These are phyloP conservation scores for Beauveria medogensis DNA, from an alignment of 2,329 filamentous ascomycete species.

Conservation along the genomic window DNA sequence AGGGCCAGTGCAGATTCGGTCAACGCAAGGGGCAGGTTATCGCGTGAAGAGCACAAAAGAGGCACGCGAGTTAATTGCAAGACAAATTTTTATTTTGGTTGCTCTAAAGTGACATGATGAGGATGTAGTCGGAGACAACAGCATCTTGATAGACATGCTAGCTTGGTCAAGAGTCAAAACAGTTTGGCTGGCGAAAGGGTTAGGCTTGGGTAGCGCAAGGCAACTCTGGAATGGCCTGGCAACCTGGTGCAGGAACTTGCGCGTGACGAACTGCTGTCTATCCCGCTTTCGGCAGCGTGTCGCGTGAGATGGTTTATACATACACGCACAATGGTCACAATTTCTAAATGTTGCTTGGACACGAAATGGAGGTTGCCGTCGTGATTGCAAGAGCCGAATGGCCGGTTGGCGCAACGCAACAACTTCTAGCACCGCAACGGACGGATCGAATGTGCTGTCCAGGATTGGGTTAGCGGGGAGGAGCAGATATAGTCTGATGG, in stretches of 20 bases:
- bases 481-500: neutral
- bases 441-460: neutral
- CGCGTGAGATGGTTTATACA: neutral
- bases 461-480: neutral
- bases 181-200: neutral
- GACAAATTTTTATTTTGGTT: neutral
- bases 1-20: neutral
- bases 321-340: too few relatives aligned
- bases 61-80: neutral
- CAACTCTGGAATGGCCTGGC: neutral
- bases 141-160: neutral
- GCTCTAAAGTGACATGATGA: neutral
- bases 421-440: neutral
- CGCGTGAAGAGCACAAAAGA: neutral
- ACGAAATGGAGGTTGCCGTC: neutral
- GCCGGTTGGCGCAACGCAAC: too few relatives aligned
- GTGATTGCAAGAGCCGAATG: neutral
- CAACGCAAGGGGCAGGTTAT: neutral
- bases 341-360: neutral
- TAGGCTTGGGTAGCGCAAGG: neutral
- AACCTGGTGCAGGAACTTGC: neutral
- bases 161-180: neutral
- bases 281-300: constrained; percentile 5
- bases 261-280: neutral
- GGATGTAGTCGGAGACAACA: neutral